Conservation (phyloP, 2,329 filamentous ascomycete genomes). For the Elsinoe fawcettii region DNA sequence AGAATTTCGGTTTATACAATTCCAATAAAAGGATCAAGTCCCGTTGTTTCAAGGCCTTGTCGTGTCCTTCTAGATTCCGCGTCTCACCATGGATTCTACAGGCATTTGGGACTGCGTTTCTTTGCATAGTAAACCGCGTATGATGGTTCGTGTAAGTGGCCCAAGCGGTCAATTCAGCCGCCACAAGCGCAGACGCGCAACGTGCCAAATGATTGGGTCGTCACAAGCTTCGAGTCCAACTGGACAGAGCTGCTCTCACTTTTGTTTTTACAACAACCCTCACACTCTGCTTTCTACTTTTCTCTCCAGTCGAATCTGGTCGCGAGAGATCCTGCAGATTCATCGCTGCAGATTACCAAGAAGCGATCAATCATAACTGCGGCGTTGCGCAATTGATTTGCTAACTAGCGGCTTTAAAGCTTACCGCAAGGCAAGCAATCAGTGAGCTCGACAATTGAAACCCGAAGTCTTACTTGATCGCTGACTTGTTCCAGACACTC, state of each 20-base stretch:
- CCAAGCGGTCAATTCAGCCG: no score
- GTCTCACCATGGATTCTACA: no score
- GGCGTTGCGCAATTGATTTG: neutral
- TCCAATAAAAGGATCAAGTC: no score
- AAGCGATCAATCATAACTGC: neutral
- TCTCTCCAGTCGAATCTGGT: neutral
- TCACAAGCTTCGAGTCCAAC: conserved; percentile 1
- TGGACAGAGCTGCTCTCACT: neutral
- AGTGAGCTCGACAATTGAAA: neutral
- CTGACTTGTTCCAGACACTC: neutral
- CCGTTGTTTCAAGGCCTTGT: no score
- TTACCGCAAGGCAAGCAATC: neutral
- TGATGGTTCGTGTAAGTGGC: no score
- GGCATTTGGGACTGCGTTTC: no score
- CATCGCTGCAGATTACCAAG: neutral
- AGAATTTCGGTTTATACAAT: no score
- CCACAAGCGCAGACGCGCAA: neutral
- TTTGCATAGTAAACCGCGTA: no score
- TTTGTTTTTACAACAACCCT: neutral
- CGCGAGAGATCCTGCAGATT: neutral
- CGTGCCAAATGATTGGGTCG: neutral
- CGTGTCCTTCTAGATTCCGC: no score
- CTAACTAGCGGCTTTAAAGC: neutral
- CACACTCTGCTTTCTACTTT: neutral
- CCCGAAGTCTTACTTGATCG: neutral